Base-by-base conservation (phyloP, 306 rosid genomes). In the Mucuna pruriens region DNA sequence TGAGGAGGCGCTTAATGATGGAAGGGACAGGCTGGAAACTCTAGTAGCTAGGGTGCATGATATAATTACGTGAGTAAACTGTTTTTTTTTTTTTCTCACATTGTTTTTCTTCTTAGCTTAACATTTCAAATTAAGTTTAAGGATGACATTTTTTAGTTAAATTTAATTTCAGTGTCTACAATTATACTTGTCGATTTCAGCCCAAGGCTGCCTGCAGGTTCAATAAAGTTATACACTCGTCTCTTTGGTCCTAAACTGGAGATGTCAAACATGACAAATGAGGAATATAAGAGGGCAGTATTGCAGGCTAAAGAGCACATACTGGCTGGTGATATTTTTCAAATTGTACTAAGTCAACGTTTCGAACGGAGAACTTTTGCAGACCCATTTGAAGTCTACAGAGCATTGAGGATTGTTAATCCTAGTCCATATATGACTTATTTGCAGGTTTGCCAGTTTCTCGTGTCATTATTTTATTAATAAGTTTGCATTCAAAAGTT, bases 351-450 rank as follows among this genome's bases (percentile, higher is more conserved):
- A 75, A 95, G 99, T 75, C 99, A 93, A 87, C 92, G 98, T 31
- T 95, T 93, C 86, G 97, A 95, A 84, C 90, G 93, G 62, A 84
- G 98, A 72, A 95, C 99, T 33, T 95, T 91, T 88, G 98, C 99
- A n/a, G 99, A 95, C 77, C 99, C 99, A 15, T 95, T 95, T 57
- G 99, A 95, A 88, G 84, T 95, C 57, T 95, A 95, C 82, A 87
- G 99, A 85, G 98, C 99, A 17, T 75, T 95, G 83, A 87, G 99
- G 81, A 88, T 95, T 69, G 98, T 95, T 67, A 95, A 95, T 84
- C 99, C 99, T 26, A 95, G 99, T 80, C 99, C 99, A 7, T 95
- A 90, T 31, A 95, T 95, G 98, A 93, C 98, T 79, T 95, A 95
- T 84, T 90, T 95, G 76, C 99, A 95, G 95, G 99, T 89, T 82